Conservation (phyloP, 83 land plant species). For the Thuja plicata region DNA sequence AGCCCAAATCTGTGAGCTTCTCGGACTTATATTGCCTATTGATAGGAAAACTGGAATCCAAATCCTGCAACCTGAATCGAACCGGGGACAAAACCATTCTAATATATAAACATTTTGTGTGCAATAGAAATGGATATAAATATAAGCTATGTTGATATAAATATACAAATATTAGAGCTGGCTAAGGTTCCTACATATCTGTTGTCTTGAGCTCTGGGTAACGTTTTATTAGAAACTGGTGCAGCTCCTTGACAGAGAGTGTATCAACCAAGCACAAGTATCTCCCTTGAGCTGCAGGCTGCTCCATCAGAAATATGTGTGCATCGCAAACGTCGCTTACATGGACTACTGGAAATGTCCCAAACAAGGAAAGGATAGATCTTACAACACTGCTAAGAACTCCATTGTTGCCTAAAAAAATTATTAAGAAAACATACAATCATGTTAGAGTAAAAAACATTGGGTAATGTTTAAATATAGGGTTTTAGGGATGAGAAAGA, state of each 20-base stretch:
- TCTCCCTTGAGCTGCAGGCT: background rate
- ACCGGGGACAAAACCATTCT: background rate
- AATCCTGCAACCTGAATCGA: background rate
- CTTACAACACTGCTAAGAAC: background rate
- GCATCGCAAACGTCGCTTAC: background rate
- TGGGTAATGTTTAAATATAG: background rate
- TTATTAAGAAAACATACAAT: background rate
- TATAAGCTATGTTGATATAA: background rate
- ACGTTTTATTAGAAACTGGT: background rate
- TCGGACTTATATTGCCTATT: background rate
- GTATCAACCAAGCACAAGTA: background rate
- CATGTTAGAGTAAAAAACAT: background rate
- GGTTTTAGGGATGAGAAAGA: background rate
- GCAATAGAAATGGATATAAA: background rate
- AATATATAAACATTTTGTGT: too few relatives aligned
- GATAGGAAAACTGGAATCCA: background rate
- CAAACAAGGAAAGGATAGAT: background rate
- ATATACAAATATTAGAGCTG: background rate
- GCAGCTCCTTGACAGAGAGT: background rate
- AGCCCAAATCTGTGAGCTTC: background rate
- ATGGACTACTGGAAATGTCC: background rate
- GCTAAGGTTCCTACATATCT: background rate
- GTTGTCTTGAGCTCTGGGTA: background rate
- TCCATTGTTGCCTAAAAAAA: background rate
- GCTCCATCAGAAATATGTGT: slow-evolving; percentile 7